Base-by-base conservation (phyloP, 202 grass and related monocot species). In the Carex sylvatica region DNA sequence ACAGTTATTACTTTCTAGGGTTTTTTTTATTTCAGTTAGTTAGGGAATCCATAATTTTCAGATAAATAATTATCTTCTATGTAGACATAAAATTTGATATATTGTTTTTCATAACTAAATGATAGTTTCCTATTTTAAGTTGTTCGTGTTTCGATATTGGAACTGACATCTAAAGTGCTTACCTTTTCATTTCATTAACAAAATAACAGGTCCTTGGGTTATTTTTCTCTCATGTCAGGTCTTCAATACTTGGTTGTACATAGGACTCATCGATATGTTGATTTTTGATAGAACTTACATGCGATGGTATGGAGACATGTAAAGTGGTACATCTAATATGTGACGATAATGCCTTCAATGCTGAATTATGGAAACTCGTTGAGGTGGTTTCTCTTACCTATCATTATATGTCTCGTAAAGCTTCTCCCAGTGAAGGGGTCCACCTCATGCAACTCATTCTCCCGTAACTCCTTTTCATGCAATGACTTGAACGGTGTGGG, bases 401-500 rank as follows among this genome's bases (percentile, higher is more conserved):
- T 36, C 15, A 35, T 77, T 9, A 35, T 36, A 24, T 77, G 73
- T 58, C 26, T 77, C 28, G 6, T 5, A 58, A 7, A 58, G 24
- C 52, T 58, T 55, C 28, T 56, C 28, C 16, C 1, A 20, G 73
- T 77, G 52, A 58, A 58, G 16, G 73, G 52, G 15, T 80, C 61
- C 58, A 80, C n/a, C 42, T 52, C 80, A 55, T 82, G 80, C 11
- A 62, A 87, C 61, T 44, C 88, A 6, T 77, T 71, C 11, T 77
- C 73, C 28, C 28, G 16, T 77, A 87, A 61, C 84, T 85, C 96
- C 19, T 86, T 49, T 18, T 89, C 96, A 51, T 96, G 96, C 82
- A 54, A 86, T 46, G 88, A 92, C 51, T n/a, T 99, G 42, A 91
- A 95, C 2, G 96, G 96, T 2, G 67, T 90, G 19, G 96, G 96